Evolutionary conservation across 495 filamentous ascomycete species (phyloP), one percentile per base, ranked within the genome.

Genomic region (Penicillium angulare): DNA sequence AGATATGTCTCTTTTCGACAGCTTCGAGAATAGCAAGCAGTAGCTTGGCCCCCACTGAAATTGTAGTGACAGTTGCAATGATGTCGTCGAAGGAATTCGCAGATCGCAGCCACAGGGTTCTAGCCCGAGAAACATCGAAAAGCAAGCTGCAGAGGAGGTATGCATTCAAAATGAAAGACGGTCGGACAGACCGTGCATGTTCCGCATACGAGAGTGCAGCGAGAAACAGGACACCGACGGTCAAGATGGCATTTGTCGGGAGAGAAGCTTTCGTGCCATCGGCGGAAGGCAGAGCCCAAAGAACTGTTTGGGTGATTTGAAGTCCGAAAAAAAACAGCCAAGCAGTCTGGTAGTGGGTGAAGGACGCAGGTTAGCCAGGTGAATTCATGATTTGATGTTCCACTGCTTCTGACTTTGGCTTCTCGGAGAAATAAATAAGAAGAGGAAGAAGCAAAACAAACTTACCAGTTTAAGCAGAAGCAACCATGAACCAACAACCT

Each of bases 111-210:
- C 79, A 87, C 16, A 84, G 61, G 0, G 82, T 88, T 33, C 86
- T 66, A 9, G 70, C 62, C 36, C 73, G 77, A 0, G 78, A 74
- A 26, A 72, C 60, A 57, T 87, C 84, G 16, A 87, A 76, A 8
- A 87, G 59, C n/a, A 82, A 41, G 0, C 80, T 80, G 50, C 82
- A 53, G 36, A 84, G 70, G 1, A 90, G 70, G 58, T 86, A 90
- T 7, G 72, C 48, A 43, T 80, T 78, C 29, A 89, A 64, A 8
- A 88, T 50, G 26, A 77, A 66, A 0, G 86, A 88, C 0, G 86
- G 84, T 38, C 76, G 72, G 21, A 77, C 63, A 49, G 76, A 76
- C 15, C 73, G 69, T 22, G 68, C 61, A 57, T 87, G 85, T 50
- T 88, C 83, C 12, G 77, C 49, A 49, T 73, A 76, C 0, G 81